Percentiles rank a stretch among this genome's conserved stretches.
Conservation (phyloP, 2,329 filamentous ascomycete species). For the Cladosporium sp. region DNA sequence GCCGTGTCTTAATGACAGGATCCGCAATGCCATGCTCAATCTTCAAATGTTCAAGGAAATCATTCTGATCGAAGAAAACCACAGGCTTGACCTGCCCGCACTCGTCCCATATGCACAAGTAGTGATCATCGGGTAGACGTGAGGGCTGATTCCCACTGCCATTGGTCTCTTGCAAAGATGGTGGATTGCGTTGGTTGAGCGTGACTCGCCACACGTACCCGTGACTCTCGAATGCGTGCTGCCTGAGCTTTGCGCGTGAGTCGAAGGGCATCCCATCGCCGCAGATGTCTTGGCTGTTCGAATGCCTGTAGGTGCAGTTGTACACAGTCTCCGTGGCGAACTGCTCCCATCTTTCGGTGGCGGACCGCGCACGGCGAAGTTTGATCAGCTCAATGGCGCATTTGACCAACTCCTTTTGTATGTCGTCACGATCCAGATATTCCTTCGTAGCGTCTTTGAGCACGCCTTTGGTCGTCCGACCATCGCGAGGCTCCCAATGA, state of each 20-base stretch:
- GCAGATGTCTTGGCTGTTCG: neutral
- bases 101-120: neutral
- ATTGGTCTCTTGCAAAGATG: neutral
- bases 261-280: neutral
- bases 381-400: slow-evolving; percentile 12
- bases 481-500: slow-evolving; percentile 14
- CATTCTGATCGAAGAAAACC: neutral
- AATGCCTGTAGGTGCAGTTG: slow-evolving; percentile 3
- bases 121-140: neutral
- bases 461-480: slow-evolving; percentile 9
- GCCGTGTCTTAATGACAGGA: neutral
- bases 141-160: neutral
- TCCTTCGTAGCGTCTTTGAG: slow-evolving; percentile 8
- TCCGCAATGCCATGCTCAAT: neutral
- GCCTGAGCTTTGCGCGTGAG: neutral
- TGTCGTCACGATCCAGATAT: slow-evolving; percentile 4
- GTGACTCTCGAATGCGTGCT: neutral
- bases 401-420: neutral
- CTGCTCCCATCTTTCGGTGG: slow-evolving; percentile 17
- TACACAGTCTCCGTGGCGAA: slow-evolving; percentile 14
- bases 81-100: neutral
- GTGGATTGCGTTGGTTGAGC: neutral
- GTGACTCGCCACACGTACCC: neutral
- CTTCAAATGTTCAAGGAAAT: neutral
- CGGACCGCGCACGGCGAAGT: slow-evolving; percentile 7